These are phyloP conservation scores for Kodamaea leandrae DNA, from an alignment of 805 yeast species.

Conservation along the genomic window DNA sequence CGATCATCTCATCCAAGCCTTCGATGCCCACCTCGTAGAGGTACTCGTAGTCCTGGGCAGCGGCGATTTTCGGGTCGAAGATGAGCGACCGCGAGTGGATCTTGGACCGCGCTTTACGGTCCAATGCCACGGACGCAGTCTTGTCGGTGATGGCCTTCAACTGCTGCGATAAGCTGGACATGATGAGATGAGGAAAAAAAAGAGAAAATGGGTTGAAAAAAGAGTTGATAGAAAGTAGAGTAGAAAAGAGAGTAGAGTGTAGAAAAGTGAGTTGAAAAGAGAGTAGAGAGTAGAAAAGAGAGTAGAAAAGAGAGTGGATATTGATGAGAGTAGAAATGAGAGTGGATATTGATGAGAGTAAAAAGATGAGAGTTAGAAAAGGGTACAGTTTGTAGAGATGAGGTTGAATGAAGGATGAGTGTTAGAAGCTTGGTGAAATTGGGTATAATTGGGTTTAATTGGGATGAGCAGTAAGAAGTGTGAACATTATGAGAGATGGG, in stretches of 20 bases:
- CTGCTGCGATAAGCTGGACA: conserved; percentile 76
- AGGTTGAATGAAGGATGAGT: no score
- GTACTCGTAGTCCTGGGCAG: conserved; percentile 89
- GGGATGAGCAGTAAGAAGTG: no score
- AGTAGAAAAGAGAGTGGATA: no score
- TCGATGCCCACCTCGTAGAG: conserved; percentile 70
- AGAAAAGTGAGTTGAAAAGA: no score
- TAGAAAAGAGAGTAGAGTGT: neutral
- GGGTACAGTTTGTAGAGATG: no score
- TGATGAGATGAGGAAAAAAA: conserved; percentile 12
- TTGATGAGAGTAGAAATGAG: no score
- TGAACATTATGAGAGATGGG: no score
- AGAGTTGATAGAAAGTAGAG: neutral
- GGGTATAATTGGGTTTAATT: no score
- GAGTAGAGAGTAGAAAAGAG: no score
- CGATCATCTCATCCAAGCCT: conserved; percentile 69
- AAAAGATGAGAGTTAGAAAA: no score
- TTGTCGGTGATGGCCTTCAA: conserved; percentile 64
- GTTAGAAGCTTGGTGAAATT: no score
- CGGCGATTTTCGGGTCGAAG: conserved; percentile 82
- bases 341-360: no score
- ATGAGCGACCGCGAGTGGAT: conserved; percentile 86
- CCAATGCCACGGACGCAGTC: conserved; percentile 72
- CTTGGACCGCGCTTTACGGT: conserved; percentile 81
- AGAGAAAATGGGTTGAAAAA: neutral